phyloP scores from a whole-genome alignment of 2,329 filamentous ascomycete species.

The Neodidymelliopsis sp. region DNA sequence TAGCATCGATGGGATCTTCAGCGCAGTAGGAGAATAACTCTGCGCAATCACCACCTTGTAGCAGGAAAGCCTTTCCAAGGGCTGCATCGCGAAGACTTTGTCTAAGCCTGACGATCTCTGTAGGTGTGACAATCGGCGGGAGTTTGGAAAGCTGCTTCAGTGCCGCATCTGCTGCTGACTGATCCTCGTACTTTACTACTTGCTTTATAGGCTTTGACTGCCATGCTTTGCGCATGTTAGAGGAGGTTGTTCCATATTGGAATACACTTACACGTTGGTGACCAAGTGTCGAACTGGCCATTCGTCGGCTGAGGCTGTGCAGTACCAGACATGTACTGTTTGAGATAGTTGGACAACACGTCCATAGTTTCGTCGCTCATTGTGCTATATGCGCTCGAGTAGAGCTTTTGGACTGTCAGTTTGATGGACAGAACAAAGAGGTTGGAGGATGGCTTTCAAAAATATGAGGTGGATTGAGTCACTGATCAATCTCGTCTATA shows the following conservation, averaged over 20 bases:
- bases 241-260: not conserved
- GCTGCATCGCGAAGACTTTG: conserved; percentile 84
- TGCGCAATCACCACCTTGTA: conserved; percentile 96
- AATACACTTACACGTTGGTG: conserved; percentile 48
- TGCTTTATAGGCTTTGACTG: conserved; percentile 81
- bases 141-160: conserved; percentile 70
- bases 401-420: not conserved
- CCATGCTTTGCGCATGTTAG: conserved; percentile 65
- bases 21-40: conserved; percentile 98
- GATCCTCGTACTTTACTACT: conserved; percentile 72
- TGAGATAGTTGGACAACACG: conserved; percentile 22
- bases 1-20: conserved; percentile 87
- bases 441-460: not conserved
- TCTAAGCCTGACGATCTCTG: conserved; percentile 82
- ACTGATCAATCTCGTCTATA: conserved; percentile 22
- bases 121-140: conserved; percentile 80
- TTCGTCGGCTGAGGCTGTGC: conserved; percentile 11
- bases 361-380: conserved; percentile 22
- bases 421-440: not conserved
- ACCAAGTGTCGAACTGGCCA: conserved; percentile 41
- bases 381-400: not conserved
- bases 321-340: conserved; percentile 16
- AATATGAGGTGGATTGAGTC: conserved; percentile 21
- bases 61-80: conserved; percentile 86
- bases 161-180: conserved; percentile 65